Evolutionary conservation across 2,329 filamentous ascomycete genomes (phyloP), one percentile per base, ranked within the genome.

Genomic region (Trichophyton mentagrophytes): DNA sequence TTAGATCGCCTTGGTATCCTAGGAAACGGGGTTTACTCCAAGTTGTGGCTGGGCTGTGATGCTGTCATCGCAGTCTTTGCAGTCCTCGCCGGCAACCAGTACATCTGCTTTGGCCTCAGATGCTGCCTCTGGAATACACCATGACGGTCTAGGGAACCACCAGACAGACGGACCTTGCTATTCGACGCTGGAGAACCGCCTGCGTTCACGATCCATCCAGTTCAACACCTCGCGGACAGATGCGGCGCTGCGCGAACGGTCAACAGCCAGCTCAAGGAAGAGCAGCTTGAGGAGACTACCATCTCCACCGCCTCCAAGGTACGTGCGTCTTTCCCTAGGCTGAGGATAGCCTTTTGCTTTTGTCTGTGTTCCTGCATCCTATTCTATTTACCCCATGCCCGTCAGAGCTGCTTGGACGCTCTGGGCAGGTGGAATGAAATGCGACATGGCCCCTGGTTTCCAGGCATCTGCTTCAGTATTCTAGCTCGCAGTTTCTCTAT

Each of bases 251-350:
- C 9, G 62, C 61, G 57, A 73, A 67, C 61, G 63, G 63, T 33
- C 69, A 65, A 61, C 68, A 66, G 42, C 64, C 67, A 63, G 64
- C 66, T 60, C 66, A 63, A 57, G 68, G 66, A 47, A 67, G 68
- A 64, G 61, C 38, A 62, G 68, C 58, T 62, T 65, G 7, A 68
- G 64, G 49, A 69, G 51, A 58, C 68, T 69, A 2, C 66, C 66
- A 7, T 76, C 74, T 11, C 74, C 74, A 17, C 74, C 74, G 15
- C 74, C 74, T 3, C 74, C 74, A 7, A 73, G 70, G 74, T 76
- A 68, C 60, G 72, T 65, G 58, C 15, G 9, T 25, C 8, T 27
- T 33, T 15, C n/a, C 49, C 11, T 33, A 25, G 8, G 25, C 22
- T 30, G n/a, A 33, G 25, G 22, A 44, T 44, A 2, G 4, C 40